phyloP scores from a whole-genome alignment of 2,329 filamentous ascomycete genomes.

The Apiospora koreana region DNA sequence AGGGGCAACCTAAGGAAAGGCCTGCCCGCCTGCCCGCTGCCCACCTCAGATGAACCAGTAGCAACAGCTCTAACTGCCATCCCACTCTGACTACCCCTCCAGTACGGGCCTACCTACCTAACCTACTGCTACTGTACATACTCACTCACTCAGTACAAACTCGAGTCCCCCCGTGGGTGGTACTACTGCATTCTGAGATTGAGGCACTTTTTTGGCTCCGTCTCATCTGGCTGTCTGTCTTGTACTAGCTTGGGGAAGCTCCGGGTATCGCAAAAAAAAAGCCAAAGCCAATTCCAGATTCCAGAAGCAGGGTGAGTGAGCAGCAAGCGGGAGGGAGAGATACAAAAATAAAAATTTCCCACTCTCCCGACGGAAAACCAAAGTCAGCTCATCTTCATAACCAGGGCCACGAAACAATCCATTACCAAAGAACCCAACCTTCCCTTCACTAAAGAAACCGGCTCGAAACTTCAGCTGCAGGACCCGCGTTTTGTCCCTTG shows the following conservation, averaged over 20 bases:
- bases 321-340: neutral
- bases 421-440: neutral
- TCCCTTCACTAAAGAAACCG: conserved; percentile 5
- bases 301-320: neutral
- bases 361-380: neutral
- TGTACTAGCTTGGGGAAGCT: conserved; percentile 11
- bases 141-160: neutral
- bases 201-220: neutral
- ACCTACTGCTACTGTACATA: neutral
- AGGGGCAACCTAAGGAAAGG: neutral
- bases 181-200: neutral
- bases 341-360: conserved; percentile 10
- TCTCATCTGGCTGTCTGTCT: neutral
- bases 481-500: conserved; percentile 9
- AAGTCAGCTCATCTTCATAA: neutral
- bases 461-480: conserved; percentile 12
- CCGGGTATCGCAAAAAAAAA: conserved; percentile 5
- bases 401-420: neutral
- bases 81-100: conserved; percentile 5
- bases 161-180: neutral
- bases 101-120: neutral
- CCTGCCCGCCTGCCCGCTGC: neutral
- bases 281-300: conserved; percentile 7
- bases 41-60: conserved; percentile 9
- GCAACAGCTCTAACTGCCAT: neutral